Base-by-base conservation (phyloP, 2,329 filamentous ascomycete genomes). In the Pyrenochaeta sp. region DNA sequence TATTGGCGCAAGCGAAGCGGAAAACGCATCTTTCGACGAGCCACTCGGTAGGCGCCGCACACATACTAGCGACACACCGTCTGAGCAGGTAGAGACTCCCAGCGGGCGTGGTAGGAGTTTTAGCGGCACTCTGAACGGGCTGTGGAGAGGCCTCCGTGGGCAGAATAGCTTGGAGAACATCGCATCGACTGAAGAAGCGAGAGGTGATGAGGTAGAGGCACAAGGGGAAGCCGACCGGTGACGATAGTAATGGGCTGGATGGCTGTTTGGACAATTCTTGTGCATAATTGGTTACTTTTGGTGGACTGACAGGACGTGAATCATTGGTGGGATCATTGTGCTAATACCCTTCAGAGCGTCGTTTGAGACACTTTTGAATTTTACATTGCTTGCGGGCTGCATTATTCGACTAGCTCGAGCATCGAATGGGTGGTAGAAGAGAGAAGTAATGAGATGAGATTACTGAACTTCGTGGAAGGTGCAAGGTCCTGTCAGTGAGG, bases 71-170 rank as follows among this genome's bases (percentile, higher is more conserved):
- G 31, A n/a, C 9, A 4, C 10, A 13, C 18, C 18, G 13, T 9
- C 27, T 10, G 7, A 21, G 18, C 3, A 34, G 24, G 10, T 23
- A 18, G 21, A 13, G 21, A 41, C 18, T 23, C 30, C 43, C 1
- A 14, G 18, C 3, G 52, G 45, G 0, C 44, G 57, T 20, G 54
- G 55, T 3, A 49, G 63, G 28, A 66, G 65, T 48, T 38, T 65
- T 19, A 69, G 66, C 39, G 65, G 61, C 24, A 66, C 64, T 11
- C 14, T 68, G 41, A 55, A 52, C 21, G 63, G 58, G 11, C 29
- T 68, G n/a, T 68, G 64, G 65, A 52, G 60, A 23, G 65, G 63
- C 1, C 31, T 65, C 29, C 58, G 55, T 18, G 58, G 60, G 0
- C 27, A 42, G 27, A 35, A 38, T 8, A 58, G 56, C 36, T 3